Base-by-base conservation (phyloP, 2,329 filamentous ascomycete genomes). In the Cryoendolithus antarcticus region DNA sequence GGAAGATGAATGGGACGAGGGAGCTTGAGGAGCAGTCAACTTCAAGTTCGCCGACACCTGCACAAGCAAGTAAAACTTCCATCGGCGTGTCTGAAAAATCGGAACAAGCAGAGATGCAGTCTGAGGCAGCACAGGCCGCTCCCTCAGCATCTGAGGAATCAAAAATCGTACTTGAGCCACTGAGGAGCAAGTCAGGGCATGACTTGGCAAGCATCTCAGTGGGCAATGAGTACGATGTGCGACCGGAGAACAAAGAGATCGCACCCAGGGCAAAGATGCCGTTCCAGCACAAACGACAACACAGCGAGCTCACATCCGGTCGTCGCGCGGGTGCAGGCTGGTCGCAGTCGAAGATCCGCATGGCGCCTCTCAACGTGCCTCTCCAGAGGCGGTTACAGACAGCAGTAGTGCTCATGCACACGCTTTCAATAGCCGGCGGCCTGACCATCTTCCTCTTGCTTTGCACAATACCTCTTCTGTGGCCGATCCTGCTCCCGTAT, bases 391-490 rank as follows among this genome's bases (percentile, higher is more conserved):
- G 68, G 15, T 60, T 71, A 4, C 68, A 71, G 45, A 71, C 66
- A 1, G 51, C 62, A 34, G 60, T 66, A 46, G 66, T 71, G 15
- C 61, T 71, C 29, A 49, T 65, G 39, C 68, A 71, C 52, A 70
- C 66, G 11, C 60, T 71, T 21, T 62, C 59, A 46, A 68, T 70
- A 42, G 65, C 59, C 28, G 59, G 61, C 29, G 50, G 59, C 34
- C 71, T 93, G 4, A 82, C 84, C 4, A 60, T 80, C 42, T 96
- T 96, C 68, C 94, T 93, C 67, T 82, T 93, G 55, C 75, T 88
- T 28, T 93, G 86, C 62, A 82, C 85, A 40, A 88, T 93, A 41
- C 91, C 91, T 1, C 66, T 96, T n/a, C 76, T 80, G 35, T 98
- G 91, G 91, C 89, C 89, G 2, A 62, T 81, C 24, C 60, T 81